A percentile compares a stretch with the other conserved stretches of the same genome.
phyloP scores from a whole-genome alignment of 306 rosid species.

The Ammopiptanthus mongolicus region DNA sequence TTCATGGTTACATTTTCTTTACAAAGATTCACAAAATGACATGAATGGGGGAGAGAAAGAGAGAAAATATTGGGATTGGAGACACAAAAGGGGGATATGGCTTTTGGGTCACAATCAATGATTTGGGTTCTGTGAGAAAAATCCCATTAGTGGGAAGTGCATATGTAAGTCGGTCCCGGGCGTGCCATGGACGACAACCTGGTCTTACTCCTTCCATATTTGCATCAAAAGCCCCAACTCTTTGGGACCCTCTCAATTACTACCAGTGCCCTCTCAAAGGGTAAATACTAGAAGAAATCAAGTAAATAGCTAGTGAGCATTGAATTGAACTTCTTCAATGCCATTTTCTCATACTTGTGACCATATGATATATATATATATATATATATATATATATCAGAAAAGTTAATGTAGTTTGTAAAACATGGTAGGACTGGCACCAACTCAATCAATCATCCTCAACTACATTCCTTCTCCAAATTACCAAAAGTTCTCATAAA shows the following conservation, averaged over 20 bases:
- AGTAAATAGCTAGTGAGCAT: neutral
- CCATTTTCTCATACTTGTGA: neutral
- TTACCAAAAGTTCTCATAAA: neutral
- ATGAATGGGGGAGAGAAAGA: constrained; percentile 15
- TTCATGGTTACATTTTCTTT: constrained; percentile 3
- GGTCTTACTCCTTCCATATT: constrained; percentile 25
- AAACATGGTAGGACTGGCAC: neutral
- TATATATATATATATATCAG: neutral
- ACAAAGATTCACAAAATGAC: constrained; percentile 31
- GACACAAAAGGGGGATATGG: constrained; percentile 32
- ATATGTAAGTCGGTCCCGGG: constrained; percentile 34
- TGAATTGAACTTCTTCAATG: neutral
- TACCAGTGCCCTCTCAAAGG: neutral
- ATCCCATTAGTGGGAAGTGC: constrained; percentile 33
- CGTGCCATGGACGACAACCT: constrained; percentile 62
- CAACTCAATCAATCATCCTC: constrained; percentile 1
- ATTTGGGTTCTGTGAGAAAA: constrained; percentile 36
- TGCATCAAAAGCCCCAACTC: constrained; percentile 33
- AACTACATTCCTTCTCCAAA: neutral
- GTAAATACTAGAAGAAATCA: neutral
- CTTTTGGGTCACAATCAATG: constrained; percentile 48
- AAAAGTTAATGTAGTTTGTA: neutral
- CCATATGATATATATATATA: neutral
- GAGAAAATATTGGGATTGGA: constrained; percentile 26
- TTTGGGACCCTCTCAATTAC: constrained; percentile 18